Conservation (phyloP, 305 asterid genomes). For the Solanum chacoense region DNA sequence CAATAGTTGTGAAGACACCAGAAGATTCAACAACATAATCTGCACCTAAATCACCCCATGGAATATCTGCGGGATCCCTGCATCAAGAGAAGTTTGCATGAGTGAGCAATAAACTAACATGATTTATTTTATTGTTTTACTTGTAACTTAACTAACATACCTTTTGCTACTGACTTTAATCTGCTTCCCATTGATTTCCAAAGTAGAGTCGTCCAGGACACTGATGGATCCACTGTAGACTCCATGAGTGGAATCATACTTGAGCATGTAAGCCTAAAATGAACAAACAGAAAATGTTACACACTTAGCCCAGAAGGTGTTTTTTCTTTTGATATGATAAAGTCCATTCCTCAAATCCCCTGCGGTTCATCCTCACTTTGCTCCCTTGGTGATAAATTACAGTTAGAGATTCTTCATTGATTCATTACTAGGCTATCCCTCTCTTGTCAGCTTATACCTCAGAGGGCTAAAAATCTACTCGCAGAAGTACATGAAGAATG, state of each 20-base stretch:
- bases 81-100: neutral
- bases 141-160: constrained; percentile 17
- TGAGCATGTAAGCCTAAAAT: constrained; percentile 91
- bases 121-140: neutral
- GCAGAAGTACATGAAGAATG: neutral
- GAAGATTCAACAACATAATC: constrained; percentile 94
- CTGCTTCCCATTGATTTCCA: constrained; percentile 90
- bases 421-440: neutral
- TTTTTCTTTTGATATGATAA: neutral
- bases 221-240: constrained; percentile 61
- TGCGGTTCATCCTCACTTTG: neutral
- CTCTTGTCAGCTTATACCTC: neutral
- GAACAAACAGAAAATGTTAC: constrained; percentile 8
- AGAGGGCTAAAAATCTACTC: neutral
- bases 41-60: constrained; percentile 95
- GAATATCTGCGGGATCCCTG: constrained; percentile 92
- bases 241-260: constrained; percentile 98
- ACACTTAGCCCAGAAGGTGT: neutral
- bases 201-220: constrained; percentile 68
- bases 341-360: neutral
- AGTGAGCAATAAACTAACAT: neutral
- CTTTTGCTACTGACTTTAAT: constrained; percentile 67
- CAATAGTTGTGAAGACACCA: constrained; percentile 82
- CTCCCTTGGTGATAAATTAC: neutral
- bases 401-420: neutral